Evolutionary conservation across 768 basidiomycete genomes (phyloP).

Genomic region (Pleurotus citrinopileatus): DNA sequence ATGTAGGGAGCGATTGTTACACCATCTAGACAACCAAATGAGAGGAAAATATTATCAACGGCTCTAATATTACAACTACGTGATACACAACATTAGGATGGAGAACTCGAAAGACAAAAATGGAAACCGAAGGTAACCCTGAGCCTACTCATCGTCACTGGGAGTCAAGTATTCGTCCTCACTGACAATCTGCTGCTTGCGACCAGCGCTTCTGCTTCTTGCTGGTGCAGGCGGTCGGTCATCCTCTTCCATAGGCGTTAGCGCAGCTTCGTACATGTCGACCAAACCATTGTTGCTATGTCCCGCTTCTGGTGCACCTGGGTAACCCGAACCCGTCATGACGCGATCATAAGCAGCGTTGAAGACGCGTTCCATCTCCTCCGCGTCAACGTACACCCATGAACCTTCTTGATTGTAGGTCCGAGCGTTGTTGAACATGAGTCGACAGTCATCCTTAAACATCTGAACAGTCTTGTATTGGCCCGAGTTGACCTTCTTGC

Average conservation of each 20-base stretch:
- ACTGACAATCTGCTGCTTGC: constrained; percentile 76
- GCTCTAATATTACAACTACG: constrained; percentile 7
- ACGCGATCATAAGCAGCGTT: constrained; percentile 63
- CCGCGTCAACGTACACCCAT: constrained; percentile 92
- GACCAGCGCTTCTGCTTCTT: constrained; percentile 54
- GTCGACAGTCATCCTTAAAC: constrained; percentile 77
- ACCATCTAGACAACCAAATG: not conserved
- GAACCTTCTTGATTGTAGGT: constrained; percentile 94
- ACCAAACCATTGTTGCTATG: constrained; percentile 11
- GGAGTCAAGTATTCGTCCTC: constrained; percentile 72
- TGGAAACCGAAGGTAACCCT: not conserved
- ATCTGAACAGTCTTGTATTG: constrained; percentile 73
- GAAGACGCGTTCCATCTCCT: constrained; percentile 91
- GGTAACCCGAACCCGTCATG: constrained; percentile 67
- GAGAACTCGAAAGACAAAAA: constrained; percentile 1
- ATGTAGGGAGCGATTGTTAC: not conserved
- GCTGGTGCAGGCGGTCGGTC: constrained; percentile 55
- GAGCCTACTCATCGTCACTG: constrained; percentile 62
- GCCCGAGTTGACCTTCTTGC: constrained; percentile 64
- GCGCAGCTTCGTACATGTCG: constrained; percentile 54
- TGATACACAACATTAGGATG: not conserved
- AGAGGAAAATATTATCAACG: not conserved
- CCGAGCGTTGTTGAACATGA: constrained; percentile 94
- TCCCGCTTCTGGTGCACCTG: constrained; percentile 56
- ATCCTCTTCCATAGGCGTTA: constrained; percentile 83